Percentiles rank a stretch among this genome's conserved stretches.
phyloP scores from a whole-genome alignment of 148 eudicot species.

The Rheum nobile region DNA sequence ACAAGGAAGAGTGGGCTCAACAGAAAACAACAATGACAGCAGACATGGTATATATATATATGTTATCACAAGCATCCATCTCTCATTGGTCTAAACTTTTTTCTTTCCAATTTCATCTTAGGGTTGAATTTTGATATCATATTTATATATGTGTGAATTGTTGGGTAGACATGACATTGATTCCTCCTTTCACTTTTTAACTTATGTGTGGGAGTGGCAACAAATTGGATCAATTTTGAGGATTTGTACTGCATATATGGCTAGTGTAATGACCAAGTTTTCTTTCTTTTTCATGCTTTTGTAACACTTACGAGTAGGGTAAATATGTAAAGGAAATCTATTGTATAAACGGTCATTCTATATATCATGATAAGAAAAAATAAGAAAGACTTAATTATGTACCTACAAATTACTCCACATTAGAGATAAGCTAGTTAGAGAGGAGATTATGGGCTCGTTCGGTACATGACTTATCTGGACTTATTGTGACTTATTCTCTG shows the following conservation, averaged over 20 bases:
- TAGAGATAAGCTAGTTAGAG: no score
- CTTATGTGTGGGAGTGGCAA: neutral
- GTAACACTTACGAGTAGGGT: neutral
- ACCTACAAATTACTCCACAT: no score
- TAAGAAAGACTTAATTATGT: no score
- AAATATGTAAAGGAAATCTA: neutral
- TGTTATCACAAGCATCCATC: conserved; percentile 1
- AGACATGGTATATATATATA: neutral
- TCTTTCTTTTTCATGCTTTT: neutral
- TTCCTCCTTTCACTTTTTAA: conserved; percentile 4
- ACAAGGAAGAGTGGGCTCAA: conserved; percentile 9
- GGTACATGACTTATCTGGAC: no score
- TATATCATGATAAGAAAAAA: neutral
- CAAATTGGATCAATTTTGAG: conserved; percentile 3
- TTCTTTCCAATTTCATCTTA: neutral
- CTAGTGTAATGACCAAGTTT: conserved; percentile 8
- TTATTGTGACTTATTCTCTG: no score
- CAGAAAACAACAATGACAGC: conserved; percentile 7
- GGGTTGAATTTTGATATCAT: conserved; percentile 2
- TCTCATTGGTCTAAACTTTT: neutral
- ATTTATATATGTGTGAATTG: no score
- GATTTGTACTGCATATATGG: neutral
- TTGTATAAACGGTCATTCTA: neutral
- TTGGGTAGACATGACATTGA: neutral
- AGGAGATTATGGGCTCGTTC: no score